A percentile compares a stretch with the other conserved stretches of the same genome.
phyloP scores from a whole-genome alignment of 2,329 filamentous ascomycete genomes.

The Phyllosticta paracitricarpa region DNA sequence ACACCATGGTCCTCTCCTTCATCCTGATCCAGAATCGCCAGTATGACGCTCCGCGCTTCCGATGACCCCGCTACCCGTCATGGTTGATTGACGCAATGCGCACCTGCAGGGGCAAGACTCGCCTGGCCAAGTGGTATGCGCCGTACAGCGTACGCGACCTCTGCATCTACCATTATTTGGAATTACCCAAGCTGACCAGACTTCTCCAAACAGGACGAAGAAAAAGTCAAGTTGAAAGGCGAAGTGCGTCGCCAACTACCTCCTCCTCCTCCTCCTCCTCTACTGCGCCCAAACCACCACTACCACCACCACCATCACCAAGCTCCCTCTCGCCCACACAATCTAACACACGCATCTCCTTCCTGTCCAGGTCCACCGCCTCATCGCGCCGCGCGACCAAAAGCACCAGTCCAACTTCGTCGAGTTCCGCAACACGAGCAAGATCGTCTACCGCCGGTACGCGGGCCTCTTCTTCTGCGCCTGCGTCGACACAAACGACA shows the following conservation, averaged over 20 bases:
- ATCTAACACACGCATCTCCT: not conserved
- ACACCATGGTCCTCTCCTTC: slow-evolving; percentile 62
- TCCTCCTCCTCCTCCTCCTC: not conserved
- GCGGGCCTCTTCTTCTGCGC: slow-evolving; percentile 98
- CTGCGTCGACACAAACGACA: slow-evolving; percentile 97
- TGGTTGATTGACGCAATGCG: not conserved
- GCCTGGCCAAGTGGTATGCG: slow-evolving; percentile 97
- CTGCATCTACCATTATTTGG: not conserved
- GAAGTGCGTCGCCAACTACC: slow-evolving; percentile 49
- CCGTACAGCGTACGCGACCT: slow-evolving; percentile 65
- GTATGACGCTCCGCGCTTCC: slow-evolving; percentile 36
- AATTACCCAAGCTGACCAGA: not conserved
- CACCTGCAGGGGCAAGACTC: slow-evolving; percentile 76
- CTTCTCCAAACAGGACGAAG: slow-evolving; percentile 57
- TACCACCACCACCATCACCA: not conserved
- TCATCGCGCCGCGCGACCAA: slow-evolving; percentile 93
- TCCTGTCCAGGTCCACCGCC: slow-evolving; percentile 69
- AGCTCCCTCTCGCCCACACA: not conserved
- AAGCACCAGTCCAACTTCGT: slow-evolving; percentile 99
- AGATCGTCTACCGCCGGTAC: slow-evolving; percentile 95
- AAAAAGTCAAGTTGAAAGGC: slow-evolving; percentile 98
- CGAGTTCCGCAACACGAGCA: slow-evolving; percentile 77
- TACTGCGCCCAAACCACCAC: not conserved
- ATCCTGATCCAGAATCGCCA: slow-evolving; percentile 86
- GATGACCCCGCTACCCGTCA: not conserved